Conservation (phyloP, 352 stramenopile species). For the Globisporangium polare region DNA sequence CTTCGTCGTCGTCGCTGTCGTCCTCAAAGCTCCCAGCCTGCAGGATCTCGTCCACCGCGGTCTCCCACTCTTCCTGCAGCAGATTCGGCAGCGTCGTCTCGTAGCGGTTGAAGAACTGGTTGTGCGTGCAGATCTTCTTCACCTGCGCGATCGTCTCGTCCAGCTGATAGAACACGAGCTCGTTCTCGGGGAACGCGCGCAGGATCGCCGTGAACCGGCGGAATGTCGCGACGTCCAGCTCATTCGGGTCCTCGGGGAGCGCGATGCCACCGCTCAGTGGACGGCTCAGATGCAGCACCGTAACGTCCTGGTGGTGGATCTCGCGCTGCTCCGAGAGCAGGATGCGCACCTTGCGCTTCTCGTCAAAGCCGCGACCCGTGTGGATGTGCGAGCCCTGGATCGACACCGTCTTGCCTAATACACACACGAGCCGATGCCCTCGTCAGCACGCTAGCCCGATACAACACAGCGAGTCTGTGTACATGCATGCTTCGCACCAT, state of each 20-base stretch:
- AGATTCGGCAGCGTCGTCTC: constrained; percentile 38
- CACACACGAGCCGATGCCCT: neutral
- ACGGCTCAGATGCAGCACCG: constrained; percentile 67
- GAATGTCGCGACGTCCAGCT: constrained; percentile 73
- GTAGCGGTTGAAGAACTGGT: constrained; percentile 43
- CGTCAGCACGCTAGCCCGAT: neutral
- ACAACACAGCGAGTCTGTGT: neutral
- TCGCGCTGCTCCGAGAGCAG: constrained; percentile 62
- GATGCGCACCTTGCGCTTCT: constrained; percentile 59
- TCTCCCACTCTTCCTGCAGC: constrained; percentile 52
- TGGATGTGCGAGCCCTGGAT: constrained; percentile 58
- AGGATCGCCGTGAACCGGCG: constrained; percentile 75
- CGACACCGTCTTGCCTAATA: constrained; percentile 44
- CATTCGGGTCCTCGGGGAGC: constrained; percentile 65
- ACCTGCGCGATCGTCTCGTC: constrained; percentile 63
- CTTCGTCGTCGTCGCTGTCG: constrained; percentile 7
- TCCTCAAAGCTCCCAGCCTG: constrained; percentile 46
- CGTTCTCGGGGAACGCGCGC: constrained; percentile 67
- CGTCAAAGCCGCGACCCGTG: constrained; percentile 45
- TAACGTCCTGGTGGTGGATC: constrained; percentile 48
- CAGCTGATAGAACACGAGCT: constrained; percentile 65
- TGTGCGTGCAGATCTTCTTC: constrained; percentile 44
- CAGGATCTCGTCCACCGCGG: constrained; percentile 50
- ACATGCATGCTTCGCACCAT: constrained; percentile 26
- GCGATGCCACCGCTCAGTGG: constrained; percentile 57